Evolutionary conservation across 768 basidiomycete genomes (phyloP).

Genomic region (Panaeolus papilionaceus): DNA sequence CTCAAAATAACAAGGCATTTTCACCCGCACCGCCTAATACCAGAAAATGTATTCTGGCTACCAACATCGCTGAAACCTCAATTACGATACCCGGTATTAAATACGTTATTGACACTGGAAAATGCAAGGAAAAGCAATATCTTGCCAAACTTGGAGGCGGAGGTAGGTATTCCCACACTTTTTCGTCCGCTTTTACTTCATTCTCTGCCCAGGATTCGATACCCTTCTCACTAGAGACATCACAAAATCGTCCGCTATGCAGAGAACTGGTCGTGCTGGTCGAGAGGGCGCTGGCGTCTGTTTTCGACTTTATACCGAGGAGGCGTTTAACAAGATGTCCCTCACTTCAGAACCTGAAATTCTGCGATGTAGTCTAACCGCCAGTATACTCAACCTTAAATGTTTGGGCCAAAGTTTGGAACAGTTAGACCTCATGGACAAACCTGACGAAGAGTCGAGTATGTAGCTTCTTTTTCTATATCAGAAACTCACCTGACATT

Average conservation of each 20-base stretch:
- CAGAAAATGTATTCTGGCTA: conserved; percentile 93
- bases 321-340: conserved; percentile 70
- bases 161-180: conserved; percentile 43
- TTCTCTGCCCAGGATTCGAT: conserved; percentile 72
- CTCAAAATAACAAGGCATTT: conserved; percentile 84
- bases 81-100: conserved; percentile 96
- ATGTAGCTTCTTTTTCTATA: conserved; percentile 34
- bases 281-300: conserved; percentile 90
- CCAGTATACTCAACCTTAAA: conserved; percentile 85
- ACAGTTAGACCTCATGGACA: conserved; percentile 88
- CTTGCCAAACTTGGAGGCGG: conserved; percentile 72
- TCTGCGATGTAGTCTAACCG: conserved; percentile 82
- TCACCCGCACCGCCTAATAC: conserved; percentile 63
- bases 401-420: conserved; percentile 84
- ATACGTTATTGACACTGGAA: conserved; percentile 96
- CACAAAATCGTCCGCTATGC: conserved; percentile 89
- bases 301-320: conserved; percentile 92
- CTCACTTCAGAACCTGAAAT: conserved; percentile 87
- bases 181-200: conserved; percentile 14
- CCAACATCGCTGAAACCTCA: conserved; percentile 98
- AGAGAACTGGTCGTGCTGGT: conserved; percentile 96
- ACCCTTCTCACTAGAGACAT: conserved; percentile 83
- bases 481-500: background rate
- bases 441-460: conserved; percentile 79
- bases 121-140: conserved; percentile 94